phyloP scores from a whole-genome alignment of 306 rosid species.

The Hippophae gyantsensis region DNA sequence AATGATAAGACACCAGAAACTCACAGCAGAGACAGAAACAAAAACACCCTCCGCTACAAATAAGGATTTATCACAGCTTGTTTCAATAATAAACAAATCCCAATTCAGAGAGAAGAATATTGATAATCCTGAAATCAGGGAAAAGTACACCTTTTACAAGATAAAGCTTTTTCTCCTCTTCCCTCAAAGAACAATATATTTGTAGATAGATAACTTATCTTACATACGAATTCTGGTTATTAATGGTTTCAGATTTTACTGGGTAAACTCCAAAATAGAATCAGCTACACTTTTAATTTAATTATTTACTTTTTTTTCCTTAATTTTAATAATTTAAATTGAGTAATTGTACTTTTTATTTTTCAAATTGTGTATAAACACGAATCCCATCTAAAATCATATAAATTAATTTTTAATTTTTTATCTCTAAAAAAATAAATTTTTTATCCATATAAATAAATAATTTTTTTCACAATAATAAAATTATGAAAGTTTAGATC shows the following conservation, averaged over 20 bases:
- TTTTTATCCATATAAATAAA: too few species aligned
- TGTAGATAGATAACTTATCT: conserved; percentile 36
- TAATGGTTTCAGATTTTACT: conserved; percentile 22
- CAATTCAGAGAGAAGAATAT: conserved; percentile 29
- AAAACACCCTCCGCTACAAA: conserved; percentile 26
- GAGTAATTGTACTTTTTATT: too few species aligned
- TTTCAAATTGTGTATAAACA: too few species aligned
- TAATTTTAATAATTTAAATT: too few species aligned
- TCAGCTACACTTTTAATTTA: too few species aligned
- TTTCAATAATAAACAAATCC: conserved; percentile 25
- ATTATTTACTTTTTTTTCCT: too few species aligned
- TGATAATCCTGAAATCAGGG: conserved; percentile 19
- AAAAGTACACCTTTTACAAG: conserved; percentile 4
- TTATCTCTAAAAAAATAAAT: too few species aligned
- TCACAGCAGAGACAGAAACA: conserved; percentile 9
- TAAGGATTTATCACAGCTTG: conserved; percentile 27
- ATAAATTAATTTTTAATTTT: too few species aligned
- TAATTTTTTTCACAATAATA: too few species aligned
- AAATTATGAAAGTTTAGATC: conserved; percentile 9
- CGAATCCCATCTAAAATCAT: too few species aligned
- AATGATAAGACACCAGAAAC: conserved; percentile 3
- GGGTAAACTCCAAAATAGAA: neutral
- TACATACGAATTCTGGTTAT: conserved; percentile 17
- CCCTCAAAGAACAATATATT: neutral
- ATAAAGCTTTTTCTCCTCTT: conserved; percentile 1